Conservation (phyloP, 176 grass and related monocot species). For the Zoysia pacifica region DNA sequence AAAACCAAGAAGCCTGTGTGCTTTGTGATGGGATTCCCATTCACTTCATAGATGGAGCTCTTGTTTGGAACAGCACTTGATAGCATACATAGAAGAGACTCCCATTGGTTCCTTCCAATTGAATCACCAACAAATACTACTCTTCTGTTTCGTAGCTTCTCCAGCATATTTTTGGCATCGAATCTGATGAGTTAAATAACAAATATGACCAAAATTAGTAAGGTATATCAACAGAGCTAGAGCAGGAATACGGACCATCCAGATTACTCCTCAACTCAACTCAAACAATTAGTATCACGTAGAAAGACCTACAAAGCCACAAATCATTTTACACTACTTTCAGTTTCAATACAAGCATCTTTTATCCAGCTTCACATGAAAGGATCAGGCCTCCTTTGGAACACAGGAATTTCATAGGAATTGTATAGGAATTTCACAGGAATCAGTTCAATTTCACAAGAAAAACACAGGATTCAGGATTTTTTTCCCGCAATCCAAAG, state of each 20-base stretch:
- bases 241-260: neutral
- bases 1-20: constrained; percentile 87
- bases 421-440: no score
- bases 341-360: no score
- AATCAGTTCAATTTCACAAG: no score
- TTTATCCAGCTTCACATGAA: no score
- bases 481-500: no score
- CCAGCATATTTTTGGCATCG: constrained; percentile 65
- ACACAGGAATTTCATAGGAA: no score
- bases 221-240: neutral
- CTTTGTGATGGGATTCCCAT: constrained; percentile 86
- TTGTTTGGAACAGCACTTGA: constrained; percentile 57
- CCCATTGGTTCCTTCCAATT: constrained; percentile 95
- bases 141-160: constrained; percentile 62
- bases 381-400: no score
- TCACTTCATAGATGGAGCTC: constrained; percentile 82
- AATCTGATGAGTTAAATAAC: constrained; percentile 53
- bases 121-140: constrained; percentile 87
- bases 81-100: constrained; percentile 90
- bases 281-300: neutral
- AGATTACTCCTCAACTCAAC: neutral
- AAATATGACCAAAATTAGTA: constrained; percentile 25
- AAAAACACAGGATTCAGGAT: no score
- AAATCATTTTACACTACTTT: no score
- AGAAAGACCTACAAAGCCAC: no score